Evolutionary conservation across 306 rosid genomes (phyloP).

Genomic region (Notholithocarpus densiflorus): DNA sequence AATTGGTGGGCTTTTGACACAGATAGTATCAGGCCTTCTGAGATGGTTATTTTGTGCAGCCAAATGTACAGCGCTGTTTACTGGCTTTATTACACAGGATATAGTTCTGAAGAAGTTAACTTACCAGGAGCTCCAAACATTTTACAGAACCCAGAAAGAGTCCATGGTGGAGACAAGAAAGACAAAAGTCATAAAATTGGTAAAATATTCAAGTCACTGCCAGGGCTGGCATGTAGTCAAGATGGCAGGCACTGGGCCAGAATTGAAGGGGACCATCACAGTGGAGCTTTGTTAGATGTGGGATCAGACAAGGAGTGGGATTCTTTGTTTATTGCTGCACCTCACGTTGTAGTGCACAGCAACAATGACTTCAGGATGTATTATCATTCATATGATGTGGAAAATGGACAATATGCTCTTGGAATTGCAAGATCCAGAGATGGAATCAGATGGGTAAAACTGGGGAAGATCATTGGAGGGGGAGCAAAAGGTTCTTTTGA

Average conservation of each 20-base stretch:
- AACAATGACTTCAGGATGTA: constrained; percentile 12
- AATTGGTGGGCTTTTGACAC: constrained; percentile 12
- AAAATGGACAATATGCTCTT: background rate
- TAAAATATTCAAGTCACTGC: background rate
- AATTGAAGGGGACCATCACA: constrained; percentile 5
- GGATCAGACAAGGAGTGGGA: constrained; percentile 21
- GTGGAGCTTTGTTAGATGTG: constrained; percentile 2
- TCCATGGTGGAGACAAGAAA: background rate
- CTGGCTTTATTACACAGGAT: constrained; percentile 10
- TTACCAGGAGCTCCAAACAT: background rate
- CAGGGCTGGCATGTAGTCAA: constrained; percentile 3
- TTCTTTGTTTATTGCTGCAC: constrained; percentile 9
- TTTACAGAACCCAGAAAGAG: background rate
- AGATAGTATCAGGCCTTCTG: background rate
- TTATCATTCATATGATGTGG: constrained; percentile 2
- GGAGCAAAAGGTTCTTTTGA: constrained; percentile 7
- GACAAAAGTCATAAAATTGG: background rate
- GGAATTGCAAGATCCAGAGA: constrained; percentile 7
- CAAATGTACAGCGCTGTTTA: constrained; percentile 4
- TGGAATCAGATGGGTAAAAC: constrained; percentile 6
- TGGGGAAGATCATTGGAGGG: constrained; percentile 2
- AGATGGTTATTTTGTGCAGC: background rate
- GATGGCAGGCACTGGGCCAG: constrained; percentile 7
- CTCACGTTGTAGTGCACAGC: constrained; percentile 13
- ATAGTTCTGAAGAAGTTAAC: background rate